Conservation (phyloP, 305 asterid genomes). For the Fraxinus baroniana region DNA sequence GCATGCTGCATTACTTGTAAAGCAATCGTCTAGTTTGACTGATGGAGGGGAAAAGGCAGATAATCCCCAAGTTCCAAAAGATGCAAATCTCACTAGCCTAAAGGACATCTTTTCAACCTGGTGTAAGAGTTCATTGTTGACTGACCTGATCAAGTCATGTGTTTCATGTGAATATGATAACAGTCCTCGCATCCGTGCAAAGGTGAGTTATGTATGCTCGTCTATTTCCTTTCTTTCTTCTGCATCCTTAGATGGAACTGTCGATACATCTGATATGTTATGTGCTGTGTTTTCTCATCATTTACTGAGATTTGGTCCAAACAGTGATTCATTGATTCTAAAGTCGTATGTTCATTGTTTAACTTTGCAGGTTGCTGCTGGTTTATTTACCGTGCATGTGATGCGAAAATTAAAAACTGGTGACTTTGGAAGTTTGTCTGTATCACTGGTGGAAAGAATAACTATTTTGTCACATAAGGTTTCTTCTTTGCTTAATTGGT, state of each 20-base stretch:
- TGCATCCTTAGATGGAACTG: conserved; percentile 10
- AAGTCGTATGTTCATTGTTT: conserved; percentile 20
- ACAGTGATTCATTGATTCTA: background rate
- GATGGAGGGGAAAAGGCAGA: conserved; percentile 38
- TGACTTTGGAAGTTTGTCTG: conserved; percentile 73
- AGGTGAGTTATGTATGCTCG: conserved; percentile 46
- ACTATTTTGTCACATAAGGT: conserved; percentile 68
- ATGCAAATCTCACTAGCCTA: conserved; percentile 38
- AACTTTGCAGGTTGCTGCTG: conserved; percentile 64
- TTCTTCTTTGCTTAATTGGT: conserved; percentile 15
- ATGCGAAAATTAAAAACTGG: conserved; percentile 68
- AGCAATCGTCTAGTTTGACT: conserved; percentile 42
- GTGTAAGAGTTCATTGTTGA: conserved; percentile 54
- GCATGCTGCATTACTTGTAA: conserved; percentile 50
- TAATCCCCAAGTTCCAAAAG: conserved; percentile 32
- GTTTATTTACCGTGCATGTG: conserved; percentile 60
- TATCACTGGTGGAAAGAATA: conserved; percentile 60
- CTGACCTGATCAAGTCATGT: conserved; percentile 66
- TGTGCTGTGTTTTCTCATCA: background rate
- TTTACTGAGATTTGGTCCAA: conserved; percentile 4
- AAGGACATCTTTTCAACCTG: conserved; percentile 61
- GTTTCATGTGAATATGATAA: conserved; percentile 63
- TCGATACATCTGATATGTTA: background rate
- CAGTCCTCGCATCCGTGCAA: conserved; percentile 48
- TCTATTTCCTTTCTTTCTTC: conserved; percentile 17